phyloP scores from a whole-genome alignment of 768 basidiomycete species.

The Dacryopinax spathularia region DNA sequence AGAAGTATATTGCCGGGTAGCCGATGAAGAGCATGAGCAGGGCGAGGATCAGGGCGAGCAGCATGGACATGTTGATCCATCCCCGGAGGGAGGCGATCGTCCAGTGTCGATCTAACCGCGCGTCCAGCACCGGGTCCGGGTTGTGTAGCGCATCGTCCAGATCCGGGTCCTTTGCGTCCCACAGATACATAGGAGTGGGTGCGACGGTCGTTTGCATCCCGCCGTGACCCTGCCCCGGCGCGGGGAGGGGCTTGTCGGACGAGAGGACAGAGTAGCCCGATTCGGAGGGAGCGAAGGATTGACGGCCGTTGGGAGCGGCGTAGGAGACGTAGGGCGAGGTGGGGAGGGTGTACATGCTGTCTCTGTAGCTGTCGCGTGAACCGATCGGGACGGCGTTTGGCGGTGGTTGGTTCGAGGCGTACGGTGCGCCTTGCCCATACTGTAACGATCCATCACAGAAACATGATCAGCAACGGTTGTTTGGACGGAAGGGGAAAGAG shows the following conservation, averaged over 20 bases:
- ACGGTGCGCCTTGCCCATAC: slow-evolving; percentile 1
- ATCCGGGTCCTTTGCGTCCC: slow-evolving; percentile 51
- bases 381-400: neutral
- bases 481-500: neutral
- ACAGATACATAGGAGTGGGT: slow-evolving; percentile 19
- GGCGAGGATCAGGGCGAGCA: slow-evolving; percentile 51
- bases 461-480: no score
- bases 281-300: neutral
- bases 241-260: slow-evolving; percentile 4
- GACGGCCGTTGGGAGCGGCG: slow-evolving; percentile 4
- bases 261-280: neutral
- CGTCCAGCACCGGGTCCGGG: slow-evolving; percentile 61
- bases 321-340: slow-evolving; percentile 5
- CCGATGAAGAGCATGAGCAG: slow-evolving; percentile 73
- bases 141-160: slow-evolving; percentile 84
- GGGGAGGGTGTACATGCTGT: slow-evolving; percentile 4
- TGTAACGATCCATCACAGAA: no score
- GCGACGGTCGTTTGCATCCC: slow-evolving; percentile 29
- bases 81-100: slow-evolving; percentile 71
- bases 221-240: slow-evolving; percentile 18
- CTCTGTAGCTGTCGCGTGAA: neutral
- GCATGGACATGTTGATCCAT: slow-evolving; percentile 61
- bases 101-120: slow-evolving; percentile 43
- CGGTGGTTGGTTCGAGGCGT: neutral
- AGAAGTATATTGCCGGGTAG: slow-evolving; percentile 66